phyloP scores from a whole-genome alignment of 2,329 filamentous ascomycete species.

The Didymella pinodella region DNA sequence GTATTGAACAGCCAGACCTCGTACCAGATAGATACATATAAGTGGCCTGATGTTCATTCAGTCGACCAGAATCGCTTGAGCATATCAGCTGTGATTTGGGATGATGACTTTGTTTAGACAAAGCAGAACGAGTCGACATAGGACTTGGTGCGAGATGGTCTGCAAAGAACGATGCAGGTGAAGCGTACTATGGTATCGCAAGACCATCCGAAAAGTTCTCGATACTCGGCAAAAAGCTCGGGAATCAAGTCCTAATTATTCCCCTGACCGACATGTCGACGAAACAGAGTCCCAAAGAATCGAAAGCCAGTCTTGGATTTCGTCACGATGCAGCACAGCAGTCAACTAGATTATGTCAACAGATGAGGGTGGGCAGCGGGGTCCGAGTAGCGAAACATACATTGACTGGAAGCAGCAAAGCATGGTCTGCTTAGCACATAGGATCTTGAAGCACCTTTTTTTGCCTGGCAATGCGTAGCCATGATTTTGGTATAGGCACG shows the following conservation, averaged over 20 bases:
- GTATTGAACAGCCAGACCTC: conserved; percentile 38
- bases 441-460: conserved; percentile 56
- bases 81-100: not conserved
- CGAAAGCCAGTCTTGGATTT: conserved; percentile 47
- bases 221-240: conserved; percentile 42
- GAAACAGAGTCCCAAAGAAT: conserved; percentile 44
- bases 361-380: conserved; percentile 45
- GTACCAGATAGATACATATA: conserved; percentile 53
- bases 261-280: conserved; percentile 40
- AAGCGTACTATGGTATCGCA: conserved; percentile 46
- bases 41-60: conserved; percentile 45
- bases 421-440: conserved; percentile 48
- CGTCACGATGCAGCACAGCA: conserved; percentile 43
- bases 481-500: conserved; percentile 60
- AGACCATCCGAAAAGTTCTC: conserved; percentile 43
- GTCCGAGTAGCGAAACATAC: conserved; percentile 48
- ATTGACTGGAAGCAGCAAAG: conserved; percentile 54
- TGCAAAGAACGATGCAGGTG: conserved; percentile 45
- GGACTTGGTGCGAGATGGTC: conserved; percentile 42
- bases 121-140: conserved; percentile 42
- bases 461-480: conserved; percentile 55
- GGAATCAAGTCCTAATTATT: conserved; percentile 44
- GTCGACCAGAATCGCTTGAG: conserved; percentile 19
- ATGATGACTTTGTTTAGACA: conserved; percentile 24
- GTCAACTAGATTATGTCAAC: conserved; percentile 52